These are phyloP conservation scores for Amanita brunnescens DNA, from an alignment of 768 basidiomycete genomes.

Conservation along the genomic window DNA sequence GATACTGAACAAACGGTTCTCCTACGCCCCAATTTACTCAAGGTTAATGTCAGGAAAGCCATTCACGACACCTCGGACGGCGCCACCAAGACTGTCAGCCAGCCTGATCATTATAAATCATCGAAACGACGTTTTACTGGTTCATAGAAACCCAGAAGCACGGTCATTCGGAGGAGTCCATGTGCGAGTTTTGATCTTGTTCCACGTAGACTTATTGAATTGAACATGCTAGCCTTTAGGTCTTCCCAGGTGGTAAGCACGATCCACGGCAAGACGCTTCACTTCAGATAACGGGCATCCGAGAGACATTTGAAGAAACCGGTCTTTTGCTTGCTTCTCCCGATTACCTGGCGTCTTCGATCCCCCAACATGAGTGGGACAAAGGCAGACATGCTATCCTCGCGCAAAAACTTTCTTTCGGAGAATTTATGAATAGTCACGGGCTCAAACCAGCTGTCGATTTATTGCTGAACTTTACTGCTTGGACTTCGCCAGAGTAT, in stretches of 20 bases:
- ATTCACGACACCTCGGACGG: neutral
- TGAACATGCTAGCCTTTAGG: conserved; percentile 34
- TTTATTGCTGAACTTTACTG: conserved; percentile 57
- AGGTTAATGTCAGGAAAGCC: neutral
- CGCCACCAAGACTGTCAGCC: conserved; percentile 50
- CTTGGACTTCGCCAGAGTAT: conserved; percentile 63
- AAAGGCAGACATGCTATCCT: conserved; percentile 50
- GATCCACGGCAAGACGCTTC: conserved; percentile 53
- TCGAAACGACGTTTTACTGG: conserved; percentile 60
- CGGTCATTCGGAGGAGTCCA: conserved; percentile 59
- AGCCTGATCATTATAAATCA: conserved; percentile 59
- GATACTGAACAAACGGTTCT: no score
- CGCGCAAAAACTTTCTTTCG: conserved; percentile 39
- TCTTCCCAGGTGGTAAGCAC: conserved; percentile 69
- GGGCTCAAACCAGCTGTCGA: conserved; percentile 34
- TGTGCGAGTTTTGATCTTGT: conserved; percentile 30
- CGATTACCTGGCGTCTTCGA: conserved; percentile 8
- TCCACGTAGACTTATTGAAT: neutral
- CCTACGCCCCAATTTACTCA: no score
- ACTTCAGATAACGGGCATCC: conserved; percentile 53
- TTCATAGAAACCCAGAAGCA: conserved; percentile 60
- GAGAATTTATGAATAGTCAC: conserved; percentile 40
- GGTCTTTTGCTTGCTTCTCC: conserved; percentile 54
- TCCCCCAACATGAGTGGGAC: conserved; percentile 36
- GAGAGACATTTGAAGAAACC: conserved; percentile 74